Conservation (phyloP, 164 flowering plant genomes). For the Houttuynia cordata region DNA sequence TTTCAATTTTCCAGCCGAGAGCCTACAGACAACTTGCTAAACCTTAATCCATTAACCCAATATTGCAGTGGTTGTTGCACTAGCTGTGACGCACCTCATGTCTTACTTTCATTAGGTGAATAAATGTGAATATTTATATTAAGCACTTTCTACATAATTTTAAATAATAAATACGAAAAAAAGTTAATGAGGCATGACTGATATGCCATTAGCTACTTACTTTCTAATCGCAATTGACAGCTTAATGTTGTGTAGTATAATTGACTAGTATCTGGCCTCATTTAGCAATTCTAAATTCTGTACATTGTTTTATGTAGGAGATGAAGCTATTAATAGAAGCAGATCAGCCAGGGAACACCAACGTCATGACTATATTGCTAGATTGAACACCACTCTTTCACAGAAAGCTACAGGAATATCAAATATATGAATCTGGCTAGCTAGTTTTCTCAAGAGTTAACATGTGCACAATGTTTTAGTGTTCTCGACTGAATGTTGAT, state of each 20-base stretch:
- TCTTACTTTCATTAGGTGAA: not conserved
- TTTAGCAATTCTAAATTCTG: no score
- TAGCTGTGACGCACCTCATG: no score
- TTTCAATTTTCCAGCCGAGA: no score
- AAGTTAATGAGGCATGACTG: no score
- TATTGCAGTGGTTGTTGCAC: no score
- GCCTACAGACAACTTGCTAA: constrained; percentile 19
- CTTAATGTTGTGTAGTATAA: constrained; percentile 41
- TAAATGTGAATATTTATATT: not conserved
- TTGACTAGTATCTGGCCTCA: no score
- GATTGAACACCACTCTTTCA: constrained; percentile 77
- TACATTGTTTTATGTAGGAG: no score
- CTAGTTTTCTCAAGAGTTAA: constrained; percentile 81
- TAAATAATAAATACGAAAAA: no score
- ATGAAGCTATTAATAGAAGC: constrained; percentile 94
- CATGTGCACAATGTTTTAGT: constrained; percentile 82
- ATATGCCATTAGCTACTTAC: no score
- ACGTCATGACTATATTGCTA: constrained; percentile 78
- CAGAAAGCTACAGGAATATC: constrained; percentile 88
- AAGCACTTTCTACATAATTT: constrained; percentile 1
- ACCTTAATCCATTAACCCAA: no score
- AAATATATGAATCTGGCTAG: constrained; percentile 85
- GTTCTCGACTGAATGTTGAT: constrained; percentile 3
- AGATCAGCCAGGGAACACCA: constrained; percentile 93
- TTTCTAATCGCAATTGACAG: not conserved